Percentiles rank a stretch among this genome's conserved stretches.
Evolutionary conservation across 1,284 basidiomycete species (phyloP).

Genomic region (Rhodotorula sp.): DNA sequence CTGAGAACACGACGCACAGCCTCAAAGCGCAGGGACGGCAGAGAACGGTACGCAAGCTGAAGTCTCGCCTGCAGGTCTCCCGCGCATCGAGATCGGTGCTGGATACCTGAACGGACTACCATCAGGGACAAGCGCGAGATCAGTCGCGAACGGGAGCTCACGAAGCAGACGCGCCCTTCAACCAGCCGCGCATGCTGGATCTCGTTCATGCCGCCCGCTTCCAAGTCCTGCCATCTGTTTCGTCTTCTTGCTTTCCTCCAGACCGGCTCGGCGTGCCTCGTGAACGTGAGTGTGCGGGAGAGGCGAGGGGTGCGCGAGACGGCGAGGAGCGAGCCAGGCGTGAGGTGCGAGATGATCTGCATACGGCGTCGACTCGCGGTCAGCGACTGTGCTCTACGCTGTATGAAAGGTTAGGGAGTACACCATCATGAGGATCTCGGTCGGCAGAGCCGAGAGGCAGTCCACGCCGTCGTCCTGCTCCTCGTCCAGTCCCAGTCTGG

Average conservation of each 20-base stretch:
- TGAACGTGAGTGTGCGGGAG: not conserved
- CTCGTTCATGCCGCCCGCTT: not conserved
- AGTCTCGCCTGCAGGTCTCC: too few relatives aligned
- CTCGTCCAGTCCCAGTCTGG: not conserved
- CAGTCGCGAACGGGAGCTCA: too few relatives aligned
- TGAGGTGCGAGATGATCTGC: slow-evolving; percentile 3
- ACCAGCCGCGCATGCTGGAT: not conserved
- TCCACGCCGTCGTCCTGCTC: not conserved
- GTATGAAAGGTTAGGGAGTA: not conserved
- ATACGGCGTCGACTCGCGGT: too few relatives aligned
- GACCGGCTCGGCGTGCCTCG: not conserved
- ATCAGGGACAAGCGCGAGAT: too few relatives aligned
- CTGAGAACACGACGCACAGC: too few relatives aligned
- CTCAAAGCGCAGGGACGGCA: too few relatives aligned
- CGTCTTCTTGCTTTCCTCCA: not conserved
- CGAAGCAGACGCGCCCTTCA: not conserved
- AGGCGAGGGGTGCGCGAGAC: not conserved
- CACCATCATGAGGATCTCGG: not conserved
- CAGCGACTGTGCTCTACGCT: too few relatives aligned
- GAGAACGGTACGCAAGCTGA: too few relatives aligned
- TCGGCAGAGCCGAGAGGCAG: not conserved
- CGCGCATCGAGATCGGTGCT: too few relatives aligned
- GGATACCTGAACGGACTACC: too few relatives aligned
- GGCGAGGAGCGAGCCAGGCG: not conserved
- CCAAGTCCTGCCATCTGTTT: not conserved